Conservation (phyloP, 345 rosid genomes). For the Hirschfeldia incana region DNA sequence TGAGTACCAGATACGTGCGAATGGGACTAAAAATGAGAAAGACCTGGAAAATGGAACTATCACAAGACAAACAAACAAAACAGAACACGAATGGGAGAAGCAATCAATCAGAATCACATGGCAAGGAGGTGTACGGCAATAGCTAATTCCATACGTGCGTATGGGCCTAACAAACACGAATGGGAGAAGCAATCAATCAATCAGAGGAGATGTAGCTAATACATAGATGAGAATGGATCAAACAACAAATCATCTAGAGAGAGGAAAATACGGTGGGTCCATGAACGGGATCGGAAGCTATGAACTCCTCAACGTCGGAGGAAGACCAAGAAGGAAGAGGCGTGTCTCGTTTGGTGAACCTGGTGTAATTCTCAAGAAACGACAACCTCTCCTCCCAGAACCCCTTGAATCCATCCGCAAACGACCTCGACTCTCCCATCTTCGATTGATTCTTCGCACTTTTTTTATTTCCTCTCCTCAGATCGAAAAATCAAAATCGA, state of each 20-base stretch:
- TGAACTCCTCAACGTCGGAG: conserved; percentile 77
- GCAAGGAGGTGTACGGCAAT: background rate
- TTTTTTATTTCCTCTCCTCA: background rate
- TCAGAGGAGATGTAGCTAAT: background rate
- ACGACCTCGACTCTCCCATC: conserved; percentile 59
- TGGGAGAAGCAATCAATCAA: background rate
- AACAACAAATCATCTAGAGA: background rate
- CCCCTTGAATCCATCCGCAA: conserved; percentile 46
- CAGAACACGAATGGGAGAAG: background rate
- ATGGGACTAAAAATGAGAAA: background rate
- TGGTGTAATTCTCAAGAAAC: conserved; percentile 55
- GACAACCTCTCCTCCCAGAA: conserved; percentile 69
- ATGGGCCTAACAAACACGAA: background rate
- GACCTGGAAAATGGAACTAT: no score
- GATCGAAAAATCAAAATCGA: background rate
- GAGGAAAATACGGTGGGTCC: conserved; percentile 65
- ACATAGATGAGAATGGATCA: background rate
- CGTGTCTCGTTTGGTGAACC: conserved; percentile 54
- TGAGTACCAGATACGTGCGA: background rate
- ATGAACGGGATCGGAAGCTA: conserved; percentile 79
- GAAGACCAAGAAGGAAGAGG: conserved; percentile 83
- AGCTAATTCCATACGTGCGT: no score
- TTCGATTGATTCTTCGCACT: background rate
- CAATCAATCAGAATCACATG: background rate
- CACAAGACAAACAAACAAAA: background rate